Conservation (phyloP, 305 asterid species). For the Stenogyne calaminthoides region DNA sequence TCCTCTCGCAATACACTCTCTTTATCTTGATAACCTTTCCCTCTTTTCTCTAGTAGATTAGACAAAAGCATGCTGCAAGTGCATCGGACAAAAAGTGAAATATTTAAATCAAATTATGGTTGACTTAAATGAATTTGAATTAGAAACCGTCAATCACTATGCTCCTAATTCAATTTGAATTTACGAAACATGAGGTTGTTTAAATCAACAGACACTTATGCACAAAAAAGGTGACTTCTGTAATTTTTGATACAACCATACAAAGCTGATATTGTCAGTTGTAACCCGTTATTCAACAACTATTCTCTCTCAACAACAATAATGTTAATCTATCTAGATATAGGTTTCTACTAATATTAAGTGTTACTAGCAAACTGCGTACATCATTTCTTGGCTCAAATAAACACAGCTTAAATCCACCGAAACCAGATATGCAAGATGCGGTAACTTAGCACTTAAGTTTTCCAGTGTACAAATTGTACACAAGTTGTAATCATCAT, state of each 20-base stretch:
- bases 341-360: background rate
- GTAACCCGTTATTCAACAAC: too few species aligned
- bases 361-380: background rate
- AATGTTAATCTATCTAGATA: too few species aligned
- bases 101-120: background rate
- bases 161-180: too few species aligned
- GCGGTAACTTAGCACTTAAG: background rate
- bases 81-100: constrained; percentile 18
- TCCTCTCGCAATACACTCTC: constrained; percentile 72
- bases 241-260: too few species aligned
- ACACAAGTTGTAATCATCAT: background rate
- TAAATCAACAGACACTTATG: too few species aligned
- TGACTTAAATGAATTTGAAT: background rate
- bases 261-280: too few species aligned
- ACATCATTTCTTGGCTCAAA: background rate
- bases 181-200: too few species aligned
- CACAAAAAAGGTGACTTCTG: too few species aligned
- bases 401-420: background rate
- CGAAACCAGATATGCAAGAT: background rate
- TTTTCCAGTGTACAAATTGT: background rate
- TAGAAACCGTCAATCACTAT: too few species aligned
- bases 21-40: constrained; percentile 50
- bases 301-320: too few species aligned
- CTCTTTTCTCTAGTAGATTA: constrained; percentile 58
- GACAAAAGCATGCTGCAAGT: constrained; percentile 50